phyloP scores from a whole-genome alignment of 1,284 basidiomycete species.

The Irpex rosettiformis region DNA sequence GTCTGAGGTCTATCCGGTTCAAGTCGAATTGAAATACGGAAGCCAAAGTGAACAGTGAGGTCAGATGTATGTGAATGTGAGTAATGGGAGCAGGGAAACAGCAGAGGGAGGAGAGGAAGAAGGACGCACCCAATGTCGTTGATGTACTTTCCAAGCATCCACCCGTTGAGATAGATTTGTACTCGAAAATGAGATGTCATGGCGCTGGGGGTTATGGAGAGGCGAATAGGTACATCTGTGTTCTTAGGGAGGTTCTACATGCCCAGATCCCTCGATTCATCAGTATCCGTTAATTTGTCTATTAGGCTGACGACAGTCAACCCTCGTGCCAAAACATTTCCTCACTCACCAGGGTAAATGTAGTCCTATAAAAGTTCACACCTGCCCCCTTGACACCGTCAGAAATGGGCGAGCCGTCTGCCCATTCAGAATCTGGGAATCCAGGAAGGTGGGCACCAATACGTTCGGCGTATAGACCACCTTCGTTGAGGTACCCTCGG shows the following conservation, averaged over 20 bases:
- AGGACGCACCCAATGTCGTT: conserved; percentile 43
- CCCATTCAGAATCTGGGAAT: conserved; percentile 43
- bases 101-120: background rate
- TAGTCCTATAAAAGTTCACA: conserved; percentile 51
- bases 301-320: too few species aligned
- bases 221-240: conserved; percentile 41
- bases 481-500: conserved; percentile 50
- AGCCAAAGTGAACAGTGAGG: too few species aligned
- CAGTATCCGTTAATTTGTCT: too few species aligned
- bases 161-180: conserved; percentile 51
- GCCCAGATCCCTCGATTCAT: background rate
- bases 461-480: conserved; percentile 48
- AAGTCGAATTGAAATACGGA: background rate
- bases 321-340: background rate
- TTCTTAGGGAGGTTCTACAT: conserved; percentile 34
- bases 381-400: conserved; percentile 38
- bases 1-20: conserved; percentile 37
- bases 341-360: conserved; percentile 37
- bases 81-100: background rate
- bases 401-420: conserved; percentile 30
- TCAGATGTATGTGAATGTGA: too few species aligned
- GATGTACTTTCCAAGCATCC: conserved; percentile 49
- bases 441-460: conserved; percentile 51
- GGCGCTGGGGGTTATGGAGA: conserved; percentile 40
- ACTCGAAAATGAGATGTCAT: conserved; percentile 44